Evolutionary conservation across 805 yeast species (phyloP).

Genomic region (Groenewaldozyma tartarivorans): DNA sequence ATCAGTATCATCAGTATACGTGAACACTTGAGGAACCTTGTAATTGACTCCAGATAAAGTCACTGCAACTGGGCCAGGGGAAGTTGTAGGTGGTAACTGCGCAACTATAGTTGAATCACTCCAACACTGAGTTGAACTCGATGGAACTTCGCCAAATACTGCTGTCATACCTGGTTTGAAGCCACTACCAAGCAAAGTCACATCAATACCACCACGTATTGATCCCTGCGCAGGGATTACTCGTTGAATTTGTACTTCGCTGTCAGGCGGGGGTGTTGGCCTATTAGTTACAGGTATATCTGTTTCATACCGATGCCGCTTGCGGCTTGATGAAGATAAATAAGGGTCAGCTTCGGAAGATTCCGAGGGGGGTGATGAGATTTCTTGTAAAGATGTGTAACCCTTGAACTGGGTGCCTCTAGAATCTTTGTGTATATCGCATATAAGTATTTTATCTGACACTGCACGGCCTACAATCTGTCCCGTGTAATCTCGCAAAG

Average conservation of each 20-base stretch:
- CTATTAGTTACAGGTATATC: background rate
- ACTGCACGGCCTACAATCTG: slow-evolving; percentile 64
- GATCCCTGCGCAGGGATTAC: slow-evolving; percentile 96
- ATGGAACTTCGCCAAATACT: slow-evolving; percentile 57
- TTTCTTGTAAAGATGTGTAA: background rate
- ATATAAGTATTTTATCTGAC: slow-evolving; percentile 72
- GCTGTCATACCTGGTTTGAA: slow-evolving; percentile 77
- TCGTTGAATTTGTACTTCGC: slow-evolving; percentile 54
- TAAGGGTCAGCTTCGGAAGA: slow-evolving; percentile 19
- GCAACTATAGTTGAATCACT: slow-evolving; percentile 90
- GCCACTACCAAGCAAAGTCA: slow-evolving; percentile 79
- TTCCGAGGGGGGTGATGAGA: slow-evolving; percentile 27
- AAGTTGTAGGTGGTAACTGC: slow-evolving; percentile 82
- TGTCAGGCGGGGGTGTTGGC: background rate
- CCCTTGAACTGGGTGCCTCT: slow-evolving; percentile 1
- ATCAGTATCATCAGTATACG: slow-evolving; percentile 93
- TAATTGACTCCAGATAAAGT: slow-evolving; percentile 53
- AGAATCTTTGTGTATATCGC: slow-evolving; percentile 75
- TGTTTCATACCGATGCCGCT: slow-evolving; percentile 19
- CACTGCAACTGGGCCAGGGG: slow-evolving; percentile 87
- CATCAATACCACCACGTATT: slow-evolving; percentile 90
- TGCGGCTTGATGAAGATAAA: slow-evolving; percentile 13
- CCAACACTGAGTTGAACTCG: slow-evolving; percentile 86
- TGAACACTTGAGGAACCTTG: slow-evolving; percentile 51
- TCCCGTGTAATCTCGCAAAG: slow-evolving; percentile 52